Conservation (phyloP, 345 rosid genomes). For the Trapa bicornis region DNA sequence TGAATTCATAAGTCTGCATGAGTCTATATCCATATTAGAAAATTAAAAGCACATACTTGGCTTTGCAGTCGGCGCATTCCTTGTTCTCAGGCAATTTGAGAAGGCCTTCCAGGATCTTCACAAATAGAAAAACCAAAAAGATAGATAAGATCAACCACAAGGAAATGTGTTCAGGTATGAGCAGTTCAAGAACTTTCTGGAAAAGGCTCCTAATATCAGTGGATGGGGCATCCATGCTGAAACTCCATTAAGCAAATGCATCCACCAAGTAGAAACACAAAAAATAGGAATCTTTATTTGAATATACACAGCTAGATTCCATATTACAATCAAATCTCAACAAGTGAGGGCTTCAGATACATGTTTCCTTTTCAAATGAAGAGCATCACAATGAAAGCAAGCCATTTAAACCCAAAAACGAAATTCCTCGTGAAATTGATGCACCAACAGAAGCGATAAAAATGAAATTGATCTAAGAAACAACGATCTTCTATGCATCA, state of each 20-base stretch:
- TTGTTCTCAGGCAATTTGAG: conserved; percentile 82
- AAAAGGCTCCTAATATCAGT: background rate
- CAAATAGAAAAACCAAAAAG: background rate
- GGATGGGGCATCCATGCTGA: background rate
- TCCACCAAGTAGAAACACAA: background rate
- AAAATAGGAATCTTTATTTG: background rate
- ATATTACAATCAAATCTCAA: background rate
- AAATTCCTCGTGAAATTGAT: background rate
- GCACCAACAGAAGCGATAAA: background rate
- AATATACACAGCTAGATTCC: background rate
- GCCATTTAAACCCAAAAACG: background rate
- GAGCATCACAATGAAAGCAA: background rate
- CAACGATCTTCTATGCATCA: background rate
- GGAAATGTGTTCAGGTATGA: background rate
- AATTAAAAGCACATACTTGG: conserved; percentile 42
- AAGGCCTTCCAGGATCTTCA: conserved; percentile 84
- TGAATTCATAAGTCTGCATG: background rate
- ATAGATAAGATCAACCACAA: conserved; percentile 2
- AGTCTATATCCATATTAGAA: background rate
- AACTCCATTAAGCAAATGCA: background rate
- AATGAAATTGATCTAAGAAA: conserved; percentile 1
- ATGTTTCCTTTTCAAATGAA: background rate
- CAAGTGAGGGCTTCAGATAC: background rate
- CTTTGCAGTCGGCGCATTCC: conserved; percentile 98
- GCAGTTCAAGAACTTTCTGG: background rate